phyloP scores from a whole-genome alignment of 108 stramenopile genomes.

The Stephanodiscus minutulus region DNA sequence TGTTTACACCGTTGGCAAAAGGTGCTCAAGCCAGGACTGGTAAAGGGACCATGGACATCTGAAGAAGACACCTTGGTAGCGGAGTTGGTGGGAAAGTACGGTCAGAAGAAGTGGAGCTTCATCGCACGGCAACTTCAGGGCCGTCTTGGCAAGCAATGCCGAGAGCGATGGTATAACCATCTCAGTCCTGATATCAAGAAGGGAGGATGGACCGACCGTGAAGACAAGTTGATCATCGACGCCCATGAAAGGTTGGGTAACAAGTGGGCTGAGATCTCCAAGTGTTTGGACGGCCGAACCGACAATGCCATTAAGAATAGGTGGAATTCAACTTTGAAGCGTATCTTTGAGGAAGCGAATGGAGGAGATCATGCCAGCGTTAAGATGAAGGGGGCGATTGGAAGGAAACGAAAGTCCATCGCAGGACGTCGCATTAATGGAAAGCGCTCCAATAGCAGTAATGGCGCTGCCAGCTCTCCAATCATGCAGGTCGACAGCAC shows the following conservation, averaged over 20 bases:
- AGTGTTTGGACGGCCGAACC: conserved; percentile 90
- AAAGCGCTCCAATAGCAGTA: conserved; percentile 10
- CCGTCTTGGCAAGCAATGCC: conserved; percentile 97
- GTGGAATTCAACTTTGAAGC: conserved; percentile 92
- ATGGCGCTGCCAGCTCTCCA: neutral
- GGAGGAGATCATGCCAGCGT: neutral
- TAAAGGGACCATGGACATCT: conserved; percentile 97
- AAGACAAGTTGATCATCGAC: conserved; percentile 82
- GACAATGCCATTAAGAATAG: conserved; percentile 99
- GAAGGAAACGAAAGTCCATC: conserved; percentile 36
- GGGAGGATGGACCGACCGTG: conserved; percentile 91
- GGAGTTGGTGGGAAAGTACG: conserved; percentile 72
- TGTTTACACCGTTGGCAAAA: conserved; percentile 99
- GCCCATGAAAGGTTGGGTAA: conserved; percentile 87
- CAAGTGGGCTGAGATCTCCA: conserved; percentile 96
- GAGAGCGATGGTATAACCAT: conserved; percentile 99
- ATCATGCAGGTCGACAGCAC: conserved; percentile 36
- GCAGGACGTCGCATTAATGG: neutral
- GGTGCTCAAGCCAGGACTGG: conserved; percentile 95
- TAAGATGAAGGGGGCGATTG: neutral
- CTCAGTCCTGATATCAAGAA: conserved; percentile 96
- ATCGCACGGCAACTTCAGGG: conserved; percentile 93
- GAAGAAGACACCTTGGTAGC: conserved; percentile 91
- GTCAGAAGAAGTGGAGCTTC: conserved; percentile 90
- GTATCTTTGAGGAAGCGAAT: conserved; percentile 28